Evolutionary conservation across 2,329 filamentous ascomycete species (phyloP).

Genomic region (Fusarium subglutinans): DNA sequence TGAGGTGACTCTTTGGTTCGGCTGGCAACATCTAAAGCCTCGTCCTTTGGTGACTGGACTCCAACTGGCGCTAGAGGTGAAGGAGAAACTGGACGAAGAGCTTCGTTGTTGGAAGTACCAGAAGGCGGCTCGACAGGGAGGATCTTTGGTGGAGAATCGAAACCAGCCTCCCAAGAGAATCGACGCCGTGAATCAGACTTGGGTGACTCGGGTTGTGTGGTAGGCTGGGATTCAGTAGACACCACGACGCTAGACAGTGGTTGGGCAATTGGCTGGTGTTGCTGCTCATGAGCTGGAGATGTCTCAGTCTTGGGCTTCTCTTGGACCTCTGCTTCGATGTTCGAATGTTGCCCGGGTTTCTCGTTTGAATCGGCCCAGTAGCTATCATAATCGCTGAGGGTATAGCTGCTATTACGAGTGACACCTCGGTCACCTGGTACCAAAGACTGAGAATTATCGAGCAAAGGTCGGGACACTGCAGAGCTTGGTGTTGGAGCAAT

Average conservation of each 20-base stretch:
- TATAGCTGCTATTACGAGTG: conserved; percentile 67
- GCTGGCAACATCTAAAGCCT: conserved; percentile 5
- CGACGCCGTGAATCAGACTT: conserved; percentile 39
- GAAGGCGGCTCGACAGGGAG: conserved; percentile 19
- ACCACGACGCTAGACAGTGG: not conserved
- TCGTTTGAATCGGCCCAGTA: conserved; percentile 64
- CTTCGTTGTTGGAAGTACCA: conserved; percentile 1
- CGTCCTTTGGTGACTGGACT: conserved; percentile 23
- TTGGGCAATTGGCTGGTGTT: not conserved
- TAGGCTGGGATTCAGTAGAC: conserved; percentile 5
- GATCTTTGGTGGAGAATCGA: conserved; percentile 32
- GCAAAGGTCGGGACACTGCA: conserved; percentile 15
- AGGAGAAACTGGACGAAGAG: conserved; percentile 15
- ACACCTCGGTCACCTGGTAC: conserved; percentile 27
- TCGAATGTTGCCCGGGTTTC: conserved; percentile 12
- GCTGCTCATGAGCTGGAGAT: not conserved
- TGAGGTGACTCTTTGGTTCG: conserved; percentile 26
- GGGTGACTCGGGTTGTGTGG: conserved; percentile 3
- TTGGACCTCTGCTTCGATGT: not conserved
- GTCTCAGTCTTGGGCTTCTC: conserved; percentile 4
- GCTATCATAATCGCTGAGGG: conserved; percentile 73
- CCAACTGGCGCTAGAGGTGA: conserved; percentile 18
- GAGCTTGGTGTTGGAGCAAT: conserved; percentile 43
- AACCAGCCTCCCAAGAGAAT: conserved; percentile 51
- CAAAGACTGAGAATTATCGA: conserved; percentile 27